Conservation (phyloP, 257 asterid genomes). For the Eustoma russellianum region DNA sequence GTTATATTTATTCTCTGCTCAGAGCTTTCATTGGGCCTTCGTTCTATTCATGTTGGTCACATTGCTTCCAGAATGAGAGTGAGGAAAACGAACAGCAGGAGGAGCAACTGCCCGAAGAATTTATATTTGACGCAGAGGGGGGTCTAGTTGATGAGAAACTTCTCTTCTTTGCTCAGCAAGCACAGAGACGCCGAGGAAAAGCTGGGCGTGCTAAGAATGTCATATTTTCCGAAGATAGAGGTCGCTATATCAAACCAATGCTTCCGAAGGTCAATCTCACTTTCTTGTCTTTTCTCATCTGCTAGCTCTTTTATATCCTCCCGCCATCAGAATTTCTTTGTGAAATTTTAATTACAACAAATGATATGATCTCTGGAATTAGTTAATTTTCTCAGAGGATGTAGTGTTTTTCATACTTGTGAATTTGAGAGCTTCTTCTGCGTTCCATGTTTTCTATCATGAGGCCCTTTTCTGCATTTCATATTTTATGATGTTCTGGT, state of each 20-base stretch:
- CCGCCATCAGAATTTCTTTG: too few relatives aligned
- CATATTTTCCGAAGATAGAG: constrained; percentile 95
- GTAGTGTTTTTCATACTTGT: not conserved
- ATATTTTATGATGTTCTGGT: constrained; percentile 19
- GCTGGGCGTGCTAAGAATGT: constrained; percentile 99
- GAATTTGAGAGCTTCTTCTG: not conserved
- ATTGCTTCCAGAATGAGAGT: constrained; percentile 48
- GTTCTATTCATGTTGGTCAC: not conserved
- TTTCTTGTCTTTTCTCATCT: constrained; percentile 4
- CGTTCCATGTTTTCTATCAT: not conserved
- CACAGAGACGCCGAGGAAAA: constrained; percentile 78
- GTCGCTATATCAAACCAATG: constrained; percentile 93
- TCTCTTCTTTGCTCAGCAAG: constrained; percentile 98
- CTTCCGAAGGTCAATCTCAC: constrained; percentile 79
- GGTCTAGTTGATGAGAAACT: constrained; percentile 95
- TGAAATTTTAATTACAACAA: too few relatives aligned
- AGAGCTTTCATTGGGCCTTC: too few relatives aligned
- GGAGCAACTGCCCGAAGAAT: constrained; percentile 90
- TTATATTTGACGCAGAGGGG: constrained; percentile 95
- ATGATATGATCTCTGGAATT: too few relatives aligned
- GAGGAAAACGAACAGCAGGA: constrained; percentile 87
- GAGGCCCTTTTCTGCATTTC: not conserved
- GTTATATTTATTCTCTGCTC: too few relatives aligned
- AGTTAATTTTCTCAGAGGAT: not conserved
- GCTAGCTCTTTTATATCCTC: too few relatives aligned